phyloP scores from a whole-genome alignment of 1,139 yeast genomes.

The Insectozyma bohioensis region DNA sequence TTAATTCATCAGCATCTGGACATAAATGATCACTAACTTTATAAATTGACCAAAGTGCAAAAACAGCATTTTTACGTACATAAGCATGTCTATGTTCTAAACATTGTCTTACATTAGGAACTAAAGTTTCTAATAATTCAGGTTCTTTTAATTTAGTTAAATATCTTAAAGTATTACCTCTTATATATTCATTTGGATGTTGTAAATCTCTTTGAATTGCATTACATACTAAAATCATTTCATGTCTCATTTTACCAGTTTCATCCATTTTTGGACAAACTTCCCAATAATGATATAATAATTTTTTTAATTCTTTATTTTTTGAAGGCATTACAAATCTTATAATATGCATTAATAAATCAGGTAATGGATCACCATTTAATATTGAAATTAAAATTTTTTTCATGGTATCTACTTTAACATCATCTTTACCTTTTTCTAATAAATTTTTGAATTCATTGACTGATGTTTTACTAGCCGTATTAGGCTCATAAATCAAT shows the following conservation, averaged over 20 bases:
- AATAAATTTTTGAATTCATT: constrained; percentile 76
- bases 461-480: constrained; percentile 68
- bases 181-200: constrained; percentile 95
- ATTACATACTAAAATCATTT: constrained; percentile 97
- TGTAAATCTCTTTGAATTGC: constrained; percentile 97
- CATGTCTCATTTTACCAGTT: constrained; percentile 92
- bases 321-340: constrained; percentile 96
- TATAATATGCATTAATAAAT: constrained; percentile 92
- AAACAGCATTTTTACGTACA: constrained; percentile 95
- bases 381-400: constrained; percentile 81
- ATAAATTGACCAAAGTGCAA: constrained; percentile 82
- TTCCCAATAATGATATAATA: constrained; percentile 97
- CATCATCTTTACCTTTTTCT: constrained; percentile 89
- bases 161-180: constrained; percentile 93
- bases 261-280: constrained; percentile 89
- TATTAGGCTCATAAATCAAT: constrained; percentile 71
- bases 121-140: constrained; percentile 91
- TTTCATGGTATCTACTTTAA: constrained; percentile 88
- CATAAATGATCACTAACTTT: constrained; percentile 81
- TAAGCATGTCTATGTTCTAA: constrained; percentile 96
- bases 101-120: constrained; percentile 89
- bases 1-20: constrained; percentile 91
- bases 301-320: constrained; percentile 86
- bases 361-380: constrained; percentile 95
- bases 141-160: constrained; percentile 89